phyloP scores from a whole-genome alignment of 148 eudicot species.

The Limonium bicolor region DNA sequence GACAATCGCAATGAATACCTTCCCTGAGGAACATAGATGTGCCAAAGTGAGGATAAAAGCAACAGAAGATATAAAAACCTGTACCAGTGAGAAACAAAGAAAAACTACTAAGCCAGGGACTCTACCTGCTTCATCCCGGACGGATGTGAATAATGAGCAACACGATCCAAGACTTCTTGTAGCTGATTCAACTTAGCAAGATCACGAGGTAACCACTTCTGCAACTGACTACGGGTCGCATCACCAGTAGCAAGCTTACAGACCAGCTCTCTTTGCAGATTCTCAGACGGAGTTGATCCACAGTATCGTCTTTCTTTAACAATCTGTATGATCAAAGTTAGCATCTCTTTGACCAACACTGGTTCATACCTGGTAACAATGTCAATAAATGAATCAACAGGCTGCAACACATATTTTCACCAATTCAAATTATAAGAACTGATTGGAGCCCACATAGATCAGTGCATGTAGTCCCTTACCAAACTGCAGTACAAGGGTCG shows the following conservation, averaged over 20 bases:
- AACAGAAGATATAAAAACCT: no score
- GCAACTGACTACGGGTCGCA: constrained; percentile 86
- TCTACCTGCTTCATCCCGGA: constrained; percentile 90
- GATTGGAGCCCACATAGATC: no score
- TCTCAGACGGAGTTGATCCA: constrained; percentile 54
- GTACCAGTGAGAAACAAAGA: neutral
- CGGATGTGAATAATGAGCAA: constrained; percentile 79
- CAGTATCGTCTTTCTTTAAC: constrained; percentile 87
- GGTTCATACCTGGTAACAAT: constrained; percentile 71
- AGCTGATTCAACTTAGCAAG: constrained; percentile 45
- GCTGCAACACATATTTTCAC: neutral
- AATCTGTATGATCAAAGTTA: constrained; percentile 67
- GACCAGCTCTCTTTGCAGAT: constrained; percentile 73
- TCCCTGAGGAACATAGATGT: constrained; percentile 33
- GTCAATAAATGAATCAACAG: neutral
- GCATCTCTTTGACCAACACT: constrained; percentile 72
- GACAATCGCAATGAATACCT: constrained; percentile 63
- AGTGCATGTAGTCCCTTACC: no score
- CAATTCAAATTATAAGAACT: no score
- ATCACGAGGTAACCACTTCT: constrained; percentile 77
- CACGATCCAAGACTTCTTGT: constrained; percentile 58
- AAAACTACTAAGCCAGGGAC: constrained; percentile 1
- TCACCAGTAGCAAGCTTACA: constrained; percentile 83
- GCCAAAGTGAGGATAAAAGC: no score
- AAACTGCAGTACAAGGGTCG: no score